Evolutionary conservation across 2,329 filamentous ascomycete species (phyloP), one percentile per base, ranked within the genome.

Genomic region (Lachnellula subtilissima): DNA sequence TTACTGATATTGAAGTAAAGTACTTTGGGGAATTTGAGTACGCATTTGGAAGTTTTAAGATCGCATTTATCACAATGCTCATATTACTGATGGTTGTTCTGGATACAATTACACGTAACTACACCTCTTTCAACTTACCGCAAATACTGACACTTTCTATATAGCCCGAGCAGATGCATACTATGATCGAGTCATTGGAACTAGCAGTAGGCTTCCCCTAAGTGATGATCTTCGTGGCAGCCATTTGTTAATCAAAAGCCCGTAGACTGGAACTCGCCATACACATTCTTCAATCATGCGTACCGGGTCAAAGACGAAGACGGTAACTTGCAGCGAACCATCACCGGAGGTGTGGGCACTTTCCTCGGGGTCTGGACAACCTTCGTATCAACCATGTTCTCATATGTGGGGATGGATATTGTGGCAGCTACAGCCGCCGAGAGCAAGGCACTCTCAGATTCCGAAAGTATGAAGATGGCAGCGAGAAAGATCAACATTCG

Each of bases 391-490:
- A 71, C 71, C n/a, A 61, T 73, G 35, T 73, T 73, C 56, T 70
- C 70, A 0, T 73, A 71, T 56, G 63, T 71, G 1, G 71, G 72
- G 32, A 73, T 74, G 70, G 72, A 74, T 48, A 74, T 73, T 22
- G 67, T 74, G 15, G 71, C 69, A 32, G 70, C 69, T 11, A 74
- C 72, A 0, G 72, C 72, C 12, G 71, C 72, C 8, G 72, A 74
- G 50, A 71, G 66, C 51, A 67, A 65, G 49, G 62, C 68, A 2
- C 67, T 73, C 4, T 60, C 70, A 9, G 65, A 73, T 46, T 67
- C 71, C 0, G 72, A 74, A 53, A 70, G 66, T 54, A 73, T 74
- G 67, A 74, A 74, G 55, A 73, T 74, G 71, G 72, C 69, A 2
- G 69, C 71, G 14, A 64, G 72, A 42, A 74, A 74, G 53, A 72